Conservation (phyloP, 305 asterid species). For the Plantago coronopus region DNA sequence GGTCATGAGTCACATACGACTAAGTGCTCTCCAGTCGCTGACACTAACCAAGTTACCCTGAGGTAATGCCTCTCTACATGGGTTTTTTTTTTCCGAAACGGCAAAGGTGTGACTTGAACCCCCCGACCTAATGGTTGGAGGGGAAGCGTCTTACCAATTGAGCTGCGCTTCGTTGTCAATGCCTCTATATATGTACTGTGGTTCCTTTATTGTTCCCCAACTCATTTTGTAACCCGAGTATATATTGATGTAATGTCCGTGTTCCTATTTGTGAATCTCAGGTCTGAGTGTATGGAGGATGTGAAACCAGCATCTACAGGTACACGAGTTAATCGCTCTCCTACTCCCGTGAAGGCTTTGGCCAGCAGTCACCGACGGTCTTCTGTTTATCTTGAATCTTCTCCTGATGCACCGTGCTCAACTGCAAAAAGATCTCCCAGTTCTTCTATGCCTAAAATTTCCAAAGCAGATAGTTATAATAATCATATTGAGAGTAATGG, state of each 20-base stretch:
- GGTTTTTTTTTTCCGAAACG: no score
- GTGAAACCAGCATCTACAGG: constrained; percentile 29
- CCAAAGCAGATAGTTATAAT: constrained; percentile 42
- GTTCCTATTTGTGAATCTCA: constrained; percentile 26
- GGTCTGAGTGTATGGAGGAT: constrained; percentile 43
- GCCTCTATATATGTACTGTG: constrained; percentile 8
- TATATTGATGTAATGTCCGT: constrained; percentile 9
- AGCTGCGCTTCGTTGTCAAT: no score
- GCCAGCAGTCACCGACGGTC: constrained; percentile 22
- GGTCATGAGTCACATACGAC: constrained; percentile 30
- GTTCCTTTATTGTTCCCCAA: constrained; percentile 15
- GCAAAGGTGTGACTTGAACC: no score
- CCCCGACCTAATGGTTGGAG: no score
- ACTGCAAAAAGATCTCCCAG: constrained; percentile 41
- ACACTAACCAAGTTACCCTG: constrained; percentile 33
- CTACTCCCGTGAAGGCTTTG: constrained; percentile 40
- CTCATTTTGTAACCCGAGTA: constrained; percentile 1
- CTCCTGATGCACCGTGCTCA: constrained; percentile 44
- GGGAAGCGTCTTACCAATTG: no score
- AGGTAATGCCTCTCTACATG: constrained; percentile 32
- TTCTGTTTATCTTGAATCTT: constrained; percentile 37
- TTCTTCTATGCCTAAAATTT: constrained; percentile 44
- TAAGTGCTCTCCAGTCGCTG: constrained; percentile 29
- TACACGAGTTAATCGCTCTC: constrained; percentile 29
- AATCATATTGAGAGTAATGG: constrained; percentile 40